Conservation (phyloP, 2,329 filamentous ascomycete genomes). For the Colletotrichum musae region DNA sequence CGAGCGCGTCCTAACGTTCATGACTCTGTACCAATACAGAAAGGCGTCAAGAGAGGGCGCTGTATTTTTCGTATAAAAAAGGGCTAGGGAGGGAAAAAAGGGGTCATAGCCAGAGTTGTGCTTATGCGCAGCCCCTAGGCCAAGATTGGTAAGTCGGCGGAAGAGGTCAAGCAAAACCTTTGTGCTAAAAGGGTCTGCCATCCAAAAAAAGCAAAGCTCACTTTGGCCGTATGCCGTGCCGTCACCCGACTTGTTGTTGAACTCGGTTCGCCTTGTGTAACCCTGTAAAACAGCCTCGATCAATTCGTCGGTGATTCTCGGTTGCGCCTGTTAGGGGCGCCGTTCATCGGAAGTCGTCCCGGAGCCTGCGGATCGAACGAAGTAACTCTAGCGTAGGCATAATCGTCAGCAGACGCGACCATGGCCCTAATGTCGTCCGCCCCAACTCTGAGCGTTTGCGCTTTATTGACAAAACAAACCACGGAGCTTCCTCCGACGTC, state of each 20-base stretch:
- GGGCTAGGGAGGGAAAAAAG: no score
- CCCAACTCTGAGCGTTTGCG: constrained; percentile 53
- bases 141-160: constrained; percentile 10
- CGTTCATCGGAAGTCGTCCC: constrained; percentile 58
- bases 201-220: constrained; percentile 46
- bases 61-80: no score
- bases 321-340: constrained; percentile 51
- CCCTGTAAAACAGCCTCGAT: constrained; percentile 48
- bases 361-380: constrained; percentile 58
- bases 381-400: constrained; percentile 51
- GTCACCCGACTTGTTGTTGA: constrained; percentile 45
- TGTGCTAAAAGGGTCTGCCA: constrained; percentile 42
- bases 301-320: constrained; percentile 47
- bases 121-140: constrained; percentile 9
- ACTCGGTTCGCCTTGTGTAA: constrained; percentile 50
- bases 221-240: constrained; percentile 52
- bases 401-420: constrained; percentile 54
- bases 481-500: no score
- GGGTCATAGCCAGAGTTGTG: constrained; percentile 52
- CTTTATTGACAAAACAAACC: no score
- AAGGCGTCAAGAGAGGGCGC: no score
- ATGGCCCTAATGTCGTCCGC: constrained; percentile 57
- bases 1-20: background rate
- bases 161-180: background rate
- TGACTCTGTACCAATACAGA: background rate